These are phyloP conservation scores for Micractinium conductrix DNA, from an alignment of 139 green algal genomes.

Conservation along the genomic window DNA sequence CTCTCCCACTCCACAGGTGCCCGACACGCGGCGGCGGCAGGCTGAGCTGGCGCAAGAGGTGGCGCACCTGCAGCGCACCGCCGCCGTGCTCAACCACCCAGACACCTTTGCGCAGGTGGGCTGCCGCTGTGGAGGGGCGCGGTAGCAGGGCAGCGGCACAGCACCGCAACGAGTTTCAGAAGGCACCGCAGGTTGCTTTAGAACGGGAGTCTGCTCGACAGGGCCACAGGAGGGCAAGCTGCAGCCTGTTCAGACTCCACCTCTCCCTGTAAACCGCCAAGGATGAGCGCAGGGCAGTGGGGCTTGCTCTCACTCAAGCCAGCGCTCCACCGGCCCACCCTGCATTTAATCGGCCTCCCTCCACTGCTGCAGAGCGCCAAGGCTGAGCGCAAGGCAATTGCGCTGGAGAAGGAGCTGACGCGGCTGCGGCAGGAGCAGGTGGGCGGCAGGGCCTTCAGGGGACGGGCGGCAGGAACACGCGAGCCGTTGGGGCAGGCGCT, in stretches of 20 bases:
- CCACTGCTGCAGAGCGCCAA: slow-evolving; percentile 25
- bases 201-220: too few species aligned
- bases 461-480: too few species aligned
- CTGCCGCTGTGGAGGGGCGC: too few species aligned
- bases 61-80: slow-evolving; percentile 14
- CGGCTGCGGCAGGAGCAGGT: slow-evolving; percentile 19
- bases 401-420: slow-evolving; percentile 22
- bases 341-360: background rate
- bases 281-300: too few species aligned
- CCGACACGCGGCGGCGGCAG: slow-evolving; percentile 18
- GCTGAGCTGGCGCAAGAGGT: slow-evolving; percentile 17
- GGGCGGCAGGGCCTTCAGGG: background rate
- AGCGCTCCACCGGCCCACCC: background rate
- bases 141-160: too few species aligned
- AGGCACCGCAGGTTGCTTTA: too few species aligned
- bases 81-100: slow-evolving; percentile 11
- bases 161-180: too few species aligned
- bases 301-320: too few species aligned
- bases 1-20: too few species aligned
- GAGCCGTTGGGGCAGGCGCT: background rate
- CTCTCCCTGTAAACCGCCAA: too few species aligned
- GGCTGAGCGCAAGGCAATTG: slow-evolving; percentile 39
- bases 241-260: too few species aligned
- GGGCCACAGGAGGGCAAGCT: too few species aligned
- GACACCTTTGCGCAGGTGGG: slow-evolving; percentile 33